These are phyloP conservation scores for Hypoxylon rubiginosum DNA, from an alignment of 2,329 filamentous ascomycete genomes.

Conservation along the genomic window DNA sequence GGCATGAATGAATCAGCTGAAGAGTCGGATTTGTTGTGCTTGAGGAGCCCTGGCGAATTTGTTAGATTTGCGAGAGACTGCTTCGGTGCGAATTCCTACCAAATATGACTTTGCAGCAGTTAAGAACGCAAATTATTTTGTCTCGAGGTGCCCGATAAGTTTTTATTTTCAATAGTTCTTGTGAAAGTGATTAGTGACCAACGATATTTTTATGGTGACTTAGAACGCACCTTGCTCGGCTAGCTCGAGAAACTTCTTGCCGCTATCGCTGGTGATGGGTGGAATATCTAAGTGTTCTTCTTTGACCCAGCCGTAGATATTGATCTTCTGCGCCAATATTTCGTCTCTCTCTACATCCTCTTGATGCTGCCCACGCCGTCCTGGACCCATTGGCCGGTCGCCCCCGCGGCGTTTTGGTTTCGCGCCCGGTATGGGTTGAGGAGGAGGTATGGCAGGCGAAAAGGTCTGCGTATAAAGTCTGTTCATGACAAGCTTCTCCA, in stretches of 20 bases:
- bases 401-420: conserved; percentile 77
- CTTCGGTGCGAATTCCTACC: conserved; percentile 63
- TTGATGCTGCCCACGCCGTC: conserved; percentile 94
- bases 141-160: conserved; percentile 96
- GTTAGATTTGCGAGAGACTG: conserved; percentile 31
- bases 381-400: conserved; percentile 79
- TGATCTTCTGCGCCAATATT: conserved; percentile 94
- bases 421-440: conserved; percentile 77
- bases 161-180: conserved; percentile 95
- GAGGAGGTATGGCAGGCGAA: conserved; percentile 89
- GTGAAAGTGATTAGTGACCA: conserved; percentile 44
- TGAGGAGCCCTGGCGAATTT: conserved; percentile 75
- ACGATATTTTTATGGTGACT: conserved; percentile 2
- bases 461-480: conserved; percentile 95
- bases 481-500: conserved; percentile 99
- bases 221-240: conserved; percentile 81
- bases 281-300: conserved; percentile 96
- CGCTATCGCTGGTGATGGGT: conserved; percentile 80
- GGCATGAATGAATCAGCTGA: conserved; percentile 97
- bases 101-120: conserved; percentile 99
- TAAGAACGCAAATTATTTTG: conserved; percentile 98
- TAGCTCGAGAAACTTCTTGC: conserved; percentile 86
- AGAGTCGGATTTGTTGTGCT: conserved; percentile 92
- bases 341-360: conserved; percentile 98
- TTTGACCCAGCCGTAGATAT: conserved; percentile 94